phyloP scores from a whole-genome alignment of 768 basidiomycete species.

The Pholiota microspora region DNA sequence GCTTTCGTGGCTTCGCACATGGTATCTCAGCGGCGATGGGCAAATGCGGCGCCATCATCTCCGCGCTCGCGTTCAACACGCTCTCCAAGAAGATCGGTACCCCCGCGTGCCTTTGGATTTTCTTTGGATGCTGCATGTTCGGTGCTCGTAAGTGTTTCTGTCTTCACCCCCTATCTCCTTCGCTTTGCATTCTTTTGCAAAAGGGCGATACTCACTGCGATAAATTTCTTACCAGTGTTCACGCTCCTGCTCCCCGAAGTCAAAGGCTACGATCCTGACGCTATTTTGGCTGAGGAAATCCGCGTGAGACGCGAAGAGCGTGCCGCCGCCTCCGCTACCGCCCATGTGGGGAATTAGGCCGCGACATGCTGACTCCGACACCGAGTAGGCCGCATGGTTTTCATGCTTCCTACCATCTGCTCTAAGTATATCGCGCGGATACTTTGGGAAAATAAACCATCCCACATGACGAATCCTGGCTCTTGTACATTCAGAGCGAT shows the following conservation, averaged over 20 bases:
- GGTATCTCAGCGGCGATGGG: constrained; percentile 74
- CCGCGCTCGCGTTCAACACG: constrained; percentile 69
- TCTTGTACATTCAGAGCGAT: too few relatives aligned
- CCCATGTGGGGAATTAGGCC: too few relatives aligned
- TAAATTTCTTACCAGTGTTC: constrained; percentile 19
- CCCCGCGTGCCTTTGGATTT: constrained; percentile 70
- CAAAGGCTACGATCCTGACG: constrained; percentile 36
- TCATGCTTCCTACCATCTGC: too few relatives aligned
- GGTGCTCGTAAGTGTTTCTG: constrained; percentile 38
- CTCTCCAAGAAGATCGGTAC: constrained; percentile 63
- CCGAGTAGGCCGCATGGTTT: too few relatives aligned
- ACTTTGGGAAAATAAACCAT: too few relatives aligned
- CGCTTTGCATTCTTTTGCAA: background rate
- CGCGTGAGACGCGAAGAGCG: constrained; percentile 2
- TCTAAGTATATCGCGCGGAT: too few relatives aligned
- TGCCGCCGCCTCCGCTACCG: too few relatives aligned
- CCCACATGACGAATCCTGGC: too few relatives aligned
- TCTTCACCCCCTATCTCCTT: too few relatives aligned
- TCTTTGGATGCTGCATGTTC: constrained; percentile 59
- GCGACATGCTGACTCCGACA: too few relatives aligned
- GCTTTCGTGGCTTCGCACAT: constrained; percentile 71
- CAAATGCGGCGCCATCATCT: constrained; percentile 76
- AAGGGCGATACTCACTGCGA: background rate
- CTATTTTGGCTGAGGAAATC: constrained; percentile 34
- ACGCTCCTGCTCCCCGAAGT: constrained; percentile 40